These are phyloP conservation scores for Gynochthodes officinalis DNA, from an alignment of 257 asterid species.

Conservation along the genomic window DNA sequence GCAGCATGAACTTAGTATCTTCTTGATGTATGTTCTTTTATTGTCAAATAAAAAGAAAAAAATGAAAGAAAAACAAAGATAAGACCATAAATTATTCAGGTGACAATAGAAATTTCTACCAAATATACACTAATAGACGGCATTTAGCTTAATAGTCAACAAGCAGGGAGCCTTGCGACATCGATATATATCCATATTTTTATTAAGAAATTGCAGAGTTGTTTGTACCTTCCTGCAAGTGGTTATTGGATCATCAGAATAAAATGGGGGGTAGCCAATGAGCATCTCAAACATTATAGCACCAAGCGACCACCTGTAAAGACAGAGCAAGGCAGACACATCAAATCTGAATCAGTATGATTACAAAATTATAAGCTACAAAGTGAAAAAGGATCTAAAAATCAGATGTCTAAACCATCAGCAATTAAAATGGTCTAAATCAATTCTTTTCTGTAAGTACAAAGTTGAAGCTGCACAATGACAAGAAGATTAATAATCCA, in stretches of 20 bases:
- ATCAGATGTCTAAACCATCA: neutral
- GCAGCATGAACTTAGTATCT: neutral
- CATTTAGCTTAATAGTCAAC: neutral
- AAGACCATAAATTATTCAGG: neutral
- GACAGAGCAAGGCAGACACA: neutral
- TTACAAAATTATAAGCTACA: neutral
- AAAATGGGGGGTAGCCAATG: conserved; percentile 88
- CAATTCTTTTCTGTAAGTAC: neutral
- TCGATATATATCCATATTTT: neutral
- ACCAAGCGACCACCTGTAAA: conserved; percentile 92
- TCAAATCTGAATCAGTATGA: neutral
- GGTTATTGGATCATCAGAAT: conserved; percentile 74
- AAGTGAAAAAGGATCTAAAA: neutral
- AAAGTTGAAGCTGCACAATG: neutral
- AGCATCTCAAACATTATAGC: conserved; percentile 94
- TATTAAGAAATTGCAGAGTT: neutral
- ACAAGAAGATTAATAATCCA: neutral
- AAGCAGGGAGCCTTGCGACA: neutral
- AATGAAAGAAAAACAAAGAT: neutral
- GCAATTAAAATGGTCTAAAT: neutral
- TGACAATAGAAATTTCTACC: neutral
- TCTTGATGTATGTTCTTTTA: neutral
- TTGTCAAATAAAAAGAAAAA: neutral
- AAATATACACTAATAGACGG: neutral
- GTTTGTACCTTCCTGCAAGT: conserved; percentile 74